A percentile compares a stretch with the other conserved stretches of the same genome.
phyloP scores from a whole-genome alignment of 169 alveolate species.

The Plasmodium vivax region DNA sequence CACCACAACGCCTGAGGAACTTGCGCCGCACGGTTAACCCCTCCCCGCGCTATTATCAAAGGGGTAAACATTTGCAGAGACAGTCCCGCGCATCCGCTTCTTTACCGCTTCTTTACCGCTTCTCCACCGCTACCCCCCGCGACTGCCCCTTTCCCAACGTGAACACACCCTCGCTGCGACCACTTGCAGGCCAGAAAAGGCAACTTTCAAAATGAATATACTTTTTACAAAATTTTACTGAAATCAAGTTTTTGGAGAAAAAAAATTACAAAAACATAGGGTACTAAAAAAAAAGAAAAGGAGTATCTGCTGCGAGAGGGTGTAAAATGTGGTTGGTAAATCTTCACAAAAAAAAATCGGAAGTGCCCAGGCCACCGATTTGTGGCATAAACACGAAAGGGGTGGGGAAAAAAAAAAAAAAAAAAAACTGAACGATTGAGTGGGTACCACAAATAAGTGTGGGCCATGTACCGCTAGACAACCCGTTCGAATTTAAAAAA shows the following conservation, averaged over 20 bases:
- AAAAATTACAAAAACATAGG: slow-evolving; percentile 5
- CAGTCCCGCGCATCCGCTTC: background rate
- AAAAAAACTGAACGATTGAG: background rate
- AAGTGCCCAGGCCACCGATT: slow-evolving; percentile 1
- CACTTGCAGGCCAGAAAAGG: background rate
- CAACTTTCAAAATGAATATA: background rate
- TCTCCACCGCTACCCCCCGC: no score
- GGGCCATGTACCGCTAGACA: background rate
- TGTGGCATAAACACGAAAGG: slow-evolving; percentile 23
- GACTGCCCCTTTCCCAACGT: background rate
- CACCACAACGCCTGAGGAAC: background rate
- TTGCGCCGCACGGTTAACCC: background rate
- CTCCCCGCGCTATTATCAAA: background rate
- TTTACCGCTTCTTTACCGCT: no score
- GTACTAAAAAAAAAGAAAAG: slow-evolving; percentile 14
- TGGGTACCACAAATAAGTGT: background rate
- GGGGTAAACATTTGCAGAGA: background rate
- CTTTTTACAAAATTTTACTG: slow-evolving; percentile 23
- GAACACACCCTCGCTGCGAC: background rate
- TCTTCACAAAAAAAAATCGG: slow-evolving; percentile 15
- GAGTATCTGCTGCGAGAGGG: background rate
- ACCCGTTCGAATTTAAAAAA: background rate
- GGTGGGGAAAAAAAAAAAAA: background rate
- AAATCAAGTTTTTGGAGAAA: slow-evolving; percentile 5
- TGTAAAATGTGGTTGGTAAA: background rate